These are phyloP conservation scores for Acorus gramineus DNA, from an alignment of 106 monocot species.

Conservation along the genomic window DNA sequence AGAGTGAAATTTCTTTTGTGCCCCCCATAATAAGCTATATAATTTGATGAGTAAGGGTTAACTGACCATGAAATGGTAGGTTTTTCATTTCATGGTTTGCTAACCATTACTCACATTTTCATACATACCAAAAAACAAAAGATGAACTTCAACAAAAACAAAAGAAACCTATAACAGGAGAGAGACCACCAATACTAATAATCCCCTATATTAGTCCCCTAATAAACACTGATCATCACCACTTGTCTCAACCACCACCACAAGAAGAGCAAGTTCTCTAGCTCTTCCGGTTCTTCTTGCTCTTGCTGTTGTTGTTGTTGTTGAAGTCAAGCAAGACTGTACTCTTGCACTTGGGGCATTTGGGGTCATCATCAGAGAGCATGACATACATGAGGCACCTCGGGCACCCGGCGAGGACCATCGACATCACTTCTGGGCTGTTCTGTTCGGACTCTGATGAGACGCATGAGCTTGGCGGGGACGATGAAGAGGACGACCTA, in stretches of 20 bases:
- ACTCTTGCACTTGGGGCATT: conserved; percentile 21
- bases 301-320: background rate
- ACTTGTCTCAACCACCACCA: too few species aligned
- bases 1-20: too few species aligned
- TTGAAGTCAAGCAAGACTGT: conserved; percentile 9
- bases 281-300: background rate
- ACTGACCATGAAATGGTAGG: too few species aligned
- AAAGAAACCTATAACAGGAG: background rate
- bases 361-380: conserved; percentile 14
- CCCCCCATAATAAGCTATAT: too few species aligned
- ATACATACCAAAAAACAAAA: too few species aligned
- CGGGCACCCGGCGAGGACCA: conserved; percentile 16
- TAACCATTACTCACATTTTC: too few species aligned
- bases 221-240: too few species aligned
- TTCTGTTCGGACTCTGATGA: conserved; percentile 4
- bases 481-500: conserved; percentile 3
- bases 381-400: conserved; percentile 16
- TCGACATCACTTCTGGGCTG: conserved; percentile 13
- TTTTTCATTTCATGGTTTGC: too few species aligned
- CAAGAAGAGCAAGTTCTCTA: background rate
- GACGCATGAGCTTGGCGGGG: conserved; percentile 17
- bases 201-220: too few species aligned
- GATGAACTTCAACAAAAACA: too few species aligned
- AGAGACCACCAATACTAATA: background rate
- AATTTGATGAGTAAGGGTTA: too few species aligned